Evolutionary conservation across 371 early-diverging fungal genomes (phyloP).

Genomic region (Racocetra persica): DNA sequence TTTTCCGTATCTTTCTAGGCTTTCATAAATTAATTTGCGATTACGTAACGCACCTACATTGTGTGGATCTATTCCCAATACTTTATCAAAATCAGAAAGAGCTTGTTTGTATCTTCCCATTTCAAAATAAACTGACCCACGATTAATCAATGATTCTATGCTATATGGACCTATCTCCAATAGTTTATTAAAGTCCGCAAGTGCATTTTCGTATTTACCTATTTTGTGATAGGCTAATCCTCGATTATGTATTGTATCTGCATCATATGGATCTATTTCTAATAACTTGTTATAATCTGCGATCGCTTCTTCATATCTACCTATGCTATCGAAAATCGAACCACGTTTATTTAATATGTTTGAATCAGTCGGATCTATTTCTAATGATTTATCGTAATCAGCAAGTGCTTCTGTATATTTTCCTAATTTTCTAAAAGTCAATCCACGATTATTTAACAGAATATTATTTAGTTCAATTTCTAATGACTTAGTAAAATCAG

Average conservation of each 20-base stretch:
- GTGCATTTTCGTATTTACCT: neutral
- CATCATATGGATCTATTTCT: neutral
- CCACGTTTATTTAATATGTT: slow-evolving; percentile 4
- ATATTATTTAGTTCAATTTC: slow-evolving; percentile 20
- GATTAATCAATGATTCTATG: neutral
- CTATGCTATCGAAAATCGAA: neutral
- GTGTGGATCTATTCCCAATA: neutral
- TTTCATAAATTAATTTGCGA: no score
- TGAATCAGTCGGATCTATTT: neutral
- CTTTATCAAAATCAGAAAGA: slow-evolving; percentile 9
- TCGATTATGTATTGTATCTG: slow-evolving; percentile 16
- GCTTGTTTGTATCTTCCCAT: slow-evolving; percentile 19
- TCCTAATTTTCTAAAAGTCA: neutral
- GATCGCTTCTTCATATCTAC: slow-evolving; percentile 18
- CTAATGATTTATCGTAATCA: neutral
- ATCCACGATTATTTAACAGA: slow-evolving; percentile 16
- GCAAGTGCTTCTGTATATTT: slow-evolving; percentile 13
- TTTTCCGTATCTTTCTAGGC: no score
- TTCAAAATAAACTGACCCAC: neutral
- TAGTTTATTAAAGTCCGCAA: slow-evolving; percentile 9
- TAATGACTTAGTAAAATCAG: slow-evolving; percentile 15
- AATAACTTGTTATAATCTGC: slow-evolving; percentile 7
- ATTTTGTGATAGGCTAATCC: slow-evolving; percentile 8
- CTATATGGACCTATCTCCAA: neutral
- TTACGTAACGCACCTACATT: neutral